A percentile compares a stretch with the other conserved stretches of the same genome.
These are phyloP conservation scores for Stephania cephalantha DNA, from an alignment of 164 flowering plant genomes.

Conservation along the genomic window DNA sequence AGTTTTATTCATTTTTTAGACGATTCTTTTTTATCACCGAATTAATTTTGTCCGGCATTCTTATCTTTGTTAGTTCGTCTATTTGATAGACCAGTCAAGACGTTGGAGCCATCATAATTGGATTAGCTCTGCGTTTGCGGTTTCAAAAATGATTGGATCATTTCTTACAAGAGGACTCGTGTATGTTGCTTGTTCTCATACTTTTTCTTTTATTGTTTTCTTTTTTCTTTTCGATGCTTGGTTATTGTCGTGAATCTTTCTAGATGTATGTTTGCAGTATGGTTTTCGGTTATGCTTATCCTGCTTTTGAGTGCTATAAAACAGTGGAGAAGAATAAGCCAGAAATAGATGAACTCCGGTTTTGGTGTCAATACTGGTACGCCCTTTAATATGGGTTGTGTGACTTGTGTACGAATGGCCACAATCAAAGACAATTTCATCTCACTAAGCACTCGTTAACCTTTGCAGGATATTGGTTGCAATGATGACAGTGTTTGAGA, in stretches of 20 bases:
- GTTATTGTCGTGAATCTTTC: neutral
- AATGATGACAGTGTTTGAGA: slow-evolving; percentile 63
- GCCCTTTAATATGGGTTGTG: neutral
- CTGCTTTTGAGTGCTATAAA: slow-evolving; percentile 84
- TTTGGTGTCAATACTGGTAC: slow-evolving; percentile 98
- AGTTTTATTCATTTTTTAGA: neutral
- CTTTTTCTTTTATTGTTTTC: too few relatives aligned
- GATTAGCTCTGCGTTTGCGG: slow-evolving; percentile 3
- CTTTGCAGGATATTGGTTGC: slow-evolving; percentile 82
- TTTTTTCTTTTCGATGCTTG: neutral
- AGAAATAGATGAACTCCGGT: slow-evolving; percentile 73
- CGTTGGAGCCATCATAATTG: neutral
- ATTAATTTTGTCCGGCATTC: neutral
- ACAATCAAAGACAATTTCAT: neutral
- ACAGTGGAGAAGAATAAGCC: slow-evolving; percentile 78
- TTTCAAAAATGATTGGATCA: slow-evolving; percentile 67
- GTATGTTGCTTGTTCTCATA: slow-evolving; percentile 35
- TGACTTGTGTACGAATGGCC: neutral
- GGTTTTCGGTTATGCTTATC: slow-evolving; percentile 85
- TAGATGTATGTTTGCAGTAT: slow-evolving; percentile 39
- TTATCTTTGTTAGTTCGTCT: neutral
- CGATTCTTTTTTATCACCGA: neutral
- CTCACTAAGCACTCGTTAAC: neutral
- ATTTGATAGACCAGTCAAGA: neutral
- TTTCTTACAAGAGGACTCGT: slow-evolving; percentile 75